These are phyloP conservation scores for Trichoderma sp. DNA, from an alignment of 2,329 filamentous ascomycete genomes.

Conservation along the genomic window DNA sequence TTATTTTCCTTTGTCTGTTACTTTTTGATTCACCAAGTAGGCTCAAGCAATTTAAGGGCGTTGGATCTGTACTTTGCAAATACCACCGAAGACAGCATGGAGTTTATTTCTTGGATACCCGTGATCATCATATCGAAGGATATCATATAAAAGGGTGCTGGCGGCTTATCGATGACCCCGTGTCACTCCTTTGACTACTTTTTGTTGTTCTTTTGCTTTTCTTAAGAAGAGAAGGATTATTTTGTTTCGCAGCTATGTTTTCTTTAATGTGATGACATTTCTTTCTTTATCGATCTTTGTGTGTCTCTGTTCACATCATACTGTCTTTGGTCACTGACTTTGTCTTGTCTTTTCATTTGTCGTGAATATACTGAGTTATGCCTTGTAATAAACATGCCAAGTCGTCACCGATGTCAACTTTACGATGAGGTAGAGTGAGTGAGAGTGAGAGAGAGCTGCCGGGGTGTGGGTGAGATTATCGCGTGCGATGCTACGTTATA, in stretches of 20 bases:
- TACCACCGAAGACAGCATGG: constrained; percentile 19
- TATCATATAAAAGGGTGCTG: constrained; percentile 11
- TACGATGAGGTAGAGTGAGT: not conserved
- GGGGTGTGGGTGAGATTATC: not conserved
- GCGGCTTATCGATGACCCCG: constrained; percentile 17
- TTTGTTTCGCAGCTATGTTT: not conserved
- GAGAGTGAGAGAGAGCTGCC: not conserved
- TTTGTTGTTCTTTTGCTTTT: not conserved
- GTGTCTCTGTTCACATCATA: not conserved
- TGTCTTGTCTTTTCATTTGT: not conserved
- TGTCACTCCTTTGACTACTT: constrained; percentile 20
- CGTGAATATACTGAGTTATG: constrained; percentile 18
- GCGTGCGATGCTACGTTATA: constrained; percentile 1
- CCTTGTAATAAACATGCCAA: not conserved
- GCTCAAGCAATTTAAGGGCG: constrained; percentile 25
- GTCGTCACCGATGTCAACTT: not conserved
- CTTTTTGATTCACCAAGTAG: constrained; percentile 19
- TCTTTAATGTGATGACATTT: constrained; percentile 11
- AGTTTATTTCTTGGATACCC: constrained; percentile 26
- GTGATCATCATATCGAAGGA: constrained; percentile 21
- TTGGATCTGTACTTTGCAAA: constrained; percentile 15
- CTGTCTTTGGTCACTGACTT: not conserved
- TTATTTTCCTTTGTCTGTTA: constrained; percentile 15
- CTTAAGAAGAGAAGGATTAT: not conserved
- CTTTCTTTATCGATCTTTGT: not conserved